phyloP scores from a whole-genome alignment of 306 rosid genomes.

The Sechiopsis laciniata region DNA sequence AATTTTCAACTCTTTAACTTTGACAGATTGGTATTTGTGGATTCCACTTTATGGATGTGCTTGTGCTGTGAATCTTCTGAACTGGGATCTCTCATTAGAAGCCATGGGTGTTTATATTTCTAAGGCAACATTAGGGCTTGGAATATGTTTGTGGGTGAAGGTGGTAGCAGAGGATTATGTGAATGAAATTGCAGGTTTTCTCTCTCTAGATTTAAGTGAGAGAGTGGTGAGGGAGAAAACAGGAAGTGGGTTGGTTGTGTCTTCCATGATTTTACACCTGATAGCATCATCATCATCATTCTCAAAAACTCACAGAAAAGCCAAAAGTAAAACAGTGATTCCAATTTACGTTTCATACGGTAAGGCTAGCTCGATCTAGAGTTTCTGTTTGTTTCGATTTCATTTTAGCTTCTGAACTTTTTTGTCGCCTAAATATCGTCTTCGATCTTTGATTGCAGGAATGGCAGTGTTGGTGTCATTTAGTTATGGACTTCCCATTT shows the following conservation, averaged over 20 bases:
- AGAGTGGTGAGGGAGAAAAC: constrained; percentile 58
- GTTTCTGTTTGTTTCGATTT: background rate
- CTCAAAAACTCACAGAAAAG: constrained; percentile 17
- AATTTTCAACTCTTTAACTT: background rate
- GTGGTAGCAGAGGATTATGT: constrained; percentile 39
- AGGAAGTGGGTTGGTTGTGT: constrained; percentile 43
- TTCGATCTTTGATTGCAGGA: constrained; percentile 31
- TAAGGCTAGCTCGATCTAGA: constrained; percentile 18
- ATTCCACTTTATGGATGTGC: constrained; percentile 49
- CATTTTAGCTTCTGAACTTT: background rate
- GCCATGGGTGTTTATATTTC: constrained; percentile 27
- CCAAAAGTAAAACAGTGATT: background rate
- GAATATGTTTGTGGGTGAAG: constrained; percentile 35
- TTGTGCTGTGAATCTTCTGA: constrained; percentile 46
- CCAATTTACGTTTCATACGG: constrained; percentile 35
- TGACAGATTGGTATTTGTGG: constrained; percentile 71
- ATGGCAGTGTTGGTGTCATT: constrained; percentile 47
- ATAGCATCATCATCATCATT: constrained; percentile 13
- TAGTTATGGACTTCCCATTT: constrained; percentile 47
- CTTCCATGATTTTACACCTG: constrained; percentile 42
- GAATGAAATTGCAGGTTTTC: constrained; percentile 36
- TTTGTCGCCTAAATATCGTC: background rate
- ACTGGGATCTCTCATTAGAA: constrained; percentile 30
- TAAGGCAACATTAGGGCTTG: constrained; percentile 33
- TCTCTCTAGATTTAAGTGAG: constrained; percentile 55